Conservation (phyloP, 2,329 filamentous ascomycete genomes). For the Colletotrichum trifolii region DNA sequence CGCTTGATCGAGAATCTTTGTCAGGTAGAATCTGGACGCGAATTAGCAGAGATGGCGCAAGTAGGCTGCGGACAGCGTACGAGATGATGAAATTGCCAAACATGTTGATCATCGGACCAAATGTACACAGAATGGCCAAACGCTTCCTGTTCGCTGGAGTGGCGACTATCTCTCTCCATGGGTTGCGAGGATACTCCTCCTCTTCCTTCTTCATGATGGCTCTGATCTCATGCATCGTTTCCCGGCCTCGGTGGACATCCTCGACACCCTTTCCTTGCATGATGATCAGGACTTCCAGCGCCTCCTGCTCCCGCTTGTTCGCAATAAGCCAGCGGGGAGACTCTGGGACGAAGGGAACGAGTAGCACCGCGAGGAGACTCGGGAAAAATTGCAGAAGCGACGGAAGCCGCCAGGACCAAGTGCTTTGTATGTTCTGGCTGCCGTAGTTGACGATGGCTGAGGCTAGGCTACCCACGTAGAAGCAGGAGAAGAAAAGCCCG, state of each 20-base stretch:
- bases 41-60: not conserved
- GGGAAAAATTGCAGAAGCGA: constrained; percentile 48
- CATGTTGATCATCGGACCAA: constrained; percentile 43
- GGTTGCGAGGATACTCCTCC: constrained; percentile 40
- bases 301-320: constrained; percentile 44
- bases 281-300: constrained; percentile 49
- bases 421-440: constrained; percentile 45
- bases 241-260: constrained; percentile 28
- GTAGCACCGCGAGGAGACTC: constrained; percentile 41
- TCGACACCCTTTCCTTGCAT: constrained; percentile 54
- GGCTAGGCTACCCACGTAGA: constrained; percentile 44
- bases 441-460: constrained; percentile 46
- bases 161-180: constrained; percentile 43
- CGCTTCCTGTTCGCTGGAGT: constrained; percentile 41
- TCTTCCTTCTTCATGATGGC: constrained; percentile 40
- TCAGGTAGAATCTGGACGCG: constrained; percentile 42
- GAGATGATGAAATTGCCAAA: constrained; percentile 47
- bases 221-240: constrained; percentile 40
- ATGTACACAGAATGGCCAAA: constrained; percentile 41
- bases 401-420: constrained; percentile 51
- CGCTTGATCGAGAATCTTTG: constrained; percentile 44
- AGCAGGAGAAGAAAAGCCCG: constrained; percentile 40
- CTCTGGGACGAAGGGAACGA: constrained; percentile 26
- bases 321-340: constrained; percentile 50
- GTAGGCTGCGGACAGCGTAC: constrained; percentile 29